These are phyloP conservation scores for Termitomyces sp. DNA, from an alignment of 768 basidiomycete species.

Conservation along the genomic window DNA sequence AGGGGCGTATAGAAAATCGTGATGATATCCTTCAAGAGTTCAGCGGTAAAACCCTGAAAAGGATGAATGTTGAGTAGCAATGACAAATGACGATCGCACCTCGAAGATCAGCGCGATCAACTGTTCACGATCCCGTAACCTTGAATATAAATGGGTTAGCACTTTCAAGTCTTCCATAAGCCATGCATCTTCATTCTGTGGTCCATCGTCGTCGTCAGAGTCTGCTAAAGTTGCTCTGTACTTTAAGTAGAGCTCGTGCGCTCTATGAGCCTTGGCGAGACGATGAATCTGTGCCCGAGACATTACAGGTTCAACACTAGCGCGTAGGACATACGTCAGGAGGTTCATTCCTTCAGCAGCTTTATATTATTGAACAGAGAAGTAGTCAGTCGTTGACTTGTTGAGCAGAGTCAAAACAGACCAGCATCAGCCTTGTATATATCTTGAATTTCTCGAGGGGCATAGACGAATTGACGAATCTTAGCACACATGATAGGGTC, in stretches of 20 bases:
- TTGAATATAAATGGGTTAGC: conserved; percentile 71
- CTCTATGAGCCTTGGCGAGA: conserved; percentile 71
- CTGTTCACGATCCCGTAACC: conserved; percentile 84
- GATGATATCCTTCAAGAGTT: conserved; percentile 95
- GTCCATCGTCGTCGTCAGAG: conserved; percentile 92
- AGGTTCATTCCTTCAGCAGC: conserved; percentile 69
- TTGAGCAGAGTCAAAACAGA: conserved; percentile 27
- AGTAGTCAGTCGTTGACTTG: not conserved
- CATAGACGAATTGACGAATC: conserved; percentile 79
- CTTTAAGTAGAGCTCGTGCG: conserved; percentile 71
- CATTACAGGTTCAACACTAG: conserved; percentile 69
- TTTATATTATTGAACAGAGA: conserved; percentile 18
- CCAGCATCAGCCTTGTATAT: conserved; percentile 78
- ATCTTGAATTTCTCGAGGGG: conserved; percentile 83
- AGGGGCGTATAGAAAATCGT: conserved; percentile 97
- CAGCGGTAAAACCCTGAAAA: conserved; percentile 84
- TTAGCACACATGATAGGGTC: conserved; percentile 88
- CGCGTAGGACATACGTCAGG: conserved; percentile 74
- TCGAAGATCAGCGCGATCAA: conserved; percentile 93
- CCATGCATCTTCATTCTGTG: conserved; percentile 94
- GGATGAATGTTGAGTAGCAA: not conserved
- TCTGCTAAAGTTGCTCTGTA: conserved; percentile 58
- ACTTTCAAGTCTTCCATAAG: conserved; percentile 87
- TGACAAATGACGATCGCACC: conserved; percentile 34
- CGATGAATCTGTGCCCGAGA: conserved; percentile 76